These are phyloP conservation scores for Termitomyces sp. DNA, from an alignment of 768 basidiomycete genomes.

Conservation along the genomic window DNA sequence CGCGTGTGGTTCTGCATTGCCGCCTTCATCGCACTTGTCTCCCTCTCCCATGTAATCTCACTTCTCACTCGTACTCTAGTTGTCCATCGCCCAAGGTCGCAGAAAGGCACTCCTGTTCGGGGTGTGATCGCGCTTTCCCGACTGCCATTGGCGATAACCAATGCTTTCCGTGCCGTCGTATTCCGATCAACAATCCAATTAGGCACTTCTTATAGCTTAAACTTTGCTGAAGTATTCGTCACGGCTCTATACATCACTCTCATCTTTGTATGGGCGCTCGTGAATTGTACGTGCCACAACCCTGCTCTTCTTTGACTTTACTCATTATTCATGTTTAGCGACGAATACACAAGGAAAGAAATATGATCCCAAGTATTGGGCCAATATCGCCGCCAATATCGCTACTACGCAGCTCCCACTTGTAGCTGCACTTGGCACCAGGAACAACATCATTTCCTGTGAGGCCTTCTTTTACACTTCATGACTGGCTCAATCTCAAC, in stretches of 20 bases:
- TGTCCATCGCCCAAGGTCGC: not conserved
- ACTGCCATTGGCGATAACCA: constrained; percentile 11
- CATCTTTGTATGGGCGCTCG: constrained; percentile 29
- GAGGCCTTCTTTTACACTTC: constrained; percentile 1
- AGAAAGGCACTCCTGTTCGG: not conserved
- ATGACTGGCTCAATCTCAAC: not conserved
- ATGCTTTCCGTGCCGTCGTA: constrained; percentile 15
- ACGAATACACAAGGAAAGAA: constrained; percentile 27
- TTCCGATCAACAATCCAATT: constrained; percentile 23
- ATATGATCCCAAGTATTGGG: constrained; percentile 34
- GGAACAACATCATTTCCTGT: constrained; percentile 49
- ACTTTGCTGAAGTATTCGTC: constrained; percentile 32
- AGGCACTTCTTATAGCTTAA: constrained; percentile 27
- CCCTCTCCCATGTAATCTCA: constrained; percentile 5
- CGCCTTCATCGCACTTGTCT: constrained; percentile 12
- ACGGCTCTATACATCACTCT: constrained; percentile 29
- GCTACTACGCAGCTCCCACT: constrained; percentile 51
- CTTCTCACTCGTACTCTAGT: not conserved
- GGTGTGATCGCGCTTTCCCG: not conserved
- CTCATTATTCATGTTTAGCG: constrained; percentile 16
- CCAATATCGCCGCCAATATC: constrained; percentile 39
- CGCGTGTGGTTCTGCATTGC: constrained; percentile 16
- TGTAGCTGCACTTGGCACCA: constrained; percentile 51
- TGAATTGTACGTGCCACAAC: not conserved
- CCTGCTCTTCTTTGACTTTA: not conserved